Evolutionary conservation across 225 moss, liverwort and hornwort genomes (phyloP).

Genomic region (Bryoerythrophyllum caledonicum): DNA sequence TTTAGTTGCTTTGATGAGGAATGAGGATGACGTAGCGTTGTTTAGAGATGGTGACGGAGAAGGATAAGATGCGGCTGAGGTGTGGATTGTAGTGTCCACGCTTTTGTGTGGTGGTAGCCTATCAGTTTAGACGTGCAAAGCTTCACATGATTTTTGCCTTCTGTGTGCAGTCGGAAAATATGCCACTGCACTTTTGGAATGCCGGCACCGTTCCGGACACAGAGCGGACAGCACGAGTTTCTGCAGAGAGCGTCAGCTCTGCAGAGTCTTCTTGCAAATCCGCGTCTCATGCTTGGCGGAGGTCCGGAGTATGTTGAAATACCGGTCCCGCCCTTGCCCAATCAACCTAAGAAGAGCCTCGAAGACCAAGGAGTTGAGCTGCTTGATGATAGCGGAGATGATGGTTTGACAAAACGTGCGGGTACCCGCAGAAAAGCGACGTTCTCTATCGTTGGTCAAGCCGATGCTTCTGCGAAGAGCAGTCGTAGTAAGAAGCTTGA

Average conservation of each 20-base stretch:
- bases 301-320: slow-evolving; percentile 73
- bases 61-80: neutral
- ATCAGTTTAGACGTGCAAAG: slow-evolving; percentile 9
- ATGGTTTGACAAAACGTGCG: slow-evolving; percentile 53
- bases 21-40: too few relatives aligned
- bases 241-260: slow-evolving; percentile 52
- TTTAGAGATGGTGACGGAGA: neutral
- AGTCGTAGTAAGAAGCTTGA: slow-evolving; percentile 54
- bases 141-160: slow-evolving; percentile 11
- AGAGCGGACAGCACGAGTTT: slow-evolving; percentile 41
- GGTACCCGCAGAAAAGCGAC: slow-evolving; percentile 67
- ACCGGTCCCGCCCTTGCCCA: slow-evolving; percentile 68
- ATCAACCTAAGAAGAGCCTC: slow-evolving; percentile 47
- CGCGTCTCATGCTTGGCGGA: slow-evolving; percentile 58
- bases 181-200: slow-evolving; percentile 81
- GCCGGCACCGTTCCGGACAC: slow-evolving; percentile 49
- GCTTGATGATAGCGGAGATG: slow-evolving; percentile 58
- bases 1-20: too few relatives aligned
- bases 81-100: neutral
- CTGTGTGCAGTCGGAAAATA: slow-evolving; percentile 75
- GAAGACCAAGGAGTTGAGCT: slow-evolving; percentile 57
- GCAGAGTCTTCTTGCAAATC: slow-evolving; percentile 53
- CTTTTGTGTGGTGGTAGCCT: neutral
- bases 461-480: slow-evolving; percentile 45
- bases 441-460: slow-evolving; percentile 43